Conservation (phyloP, 2,329 filamentous ascomycete species). For the Colletotrichum costaricense region DNA sequence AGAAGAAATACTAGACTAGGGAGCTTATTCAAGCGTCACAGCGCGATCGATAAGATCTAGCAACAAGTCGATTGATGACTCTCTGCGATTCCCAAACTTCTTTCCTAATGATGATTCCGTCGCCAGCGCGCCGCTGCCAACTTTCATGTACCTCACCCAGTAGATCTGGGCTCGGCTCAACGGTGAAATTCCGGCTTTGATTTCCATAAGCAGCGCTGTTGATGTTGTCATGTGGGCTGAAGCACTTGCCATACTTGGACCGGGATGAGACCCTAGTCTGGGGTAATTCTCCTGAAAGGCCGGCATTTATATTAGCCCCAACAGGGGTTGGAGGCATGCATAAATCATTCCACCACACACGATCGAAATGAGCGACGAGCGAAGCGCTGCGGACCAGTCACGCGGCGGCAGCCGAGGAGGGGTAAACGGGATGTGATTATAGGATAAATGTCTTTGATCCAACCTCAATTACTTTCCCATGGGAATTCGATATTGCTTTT, state of each 20-base stretch:
- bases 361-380: not conserved
- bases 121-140: not conserved
- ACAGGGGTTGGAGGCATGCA: not conserved
- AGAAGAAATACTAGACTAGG: too few relatives aligned
- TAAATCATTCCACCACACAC: conserved; percentile 26
- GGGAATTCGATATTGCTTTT: not conserved
- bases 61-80: not conserved
- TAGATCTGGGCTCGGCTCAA: not conserved
- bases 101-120: not conserved
- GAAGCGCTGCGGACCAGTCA: conserved; percentile 8
- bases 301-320: conserved; percentile 8
- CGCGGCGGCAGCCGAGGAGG: not conserved
- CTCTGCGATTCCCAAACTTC: not conserved
- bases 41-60: not conserved
- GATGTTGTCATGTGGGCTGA: not conserved
- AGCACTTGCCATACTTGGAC: not conserved
- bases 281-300: conserved; percentile 17
- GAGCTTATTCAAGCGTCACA: too few relatives aligned
- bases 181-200: not conserved
- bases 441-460: conserved; percentile 24
- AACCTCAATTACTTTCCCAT: conserved; percentile 7
- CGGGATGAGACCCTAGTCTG: conserved; percentile 16
- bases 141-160: not conserved
- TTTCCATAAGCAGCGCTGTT: not conserved
- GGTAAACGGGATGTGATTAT: conserved; percentile 10